Conservation (phyloP, 1,284 basidiomycete species). For the Hortiboletus rubellus region DNA sequence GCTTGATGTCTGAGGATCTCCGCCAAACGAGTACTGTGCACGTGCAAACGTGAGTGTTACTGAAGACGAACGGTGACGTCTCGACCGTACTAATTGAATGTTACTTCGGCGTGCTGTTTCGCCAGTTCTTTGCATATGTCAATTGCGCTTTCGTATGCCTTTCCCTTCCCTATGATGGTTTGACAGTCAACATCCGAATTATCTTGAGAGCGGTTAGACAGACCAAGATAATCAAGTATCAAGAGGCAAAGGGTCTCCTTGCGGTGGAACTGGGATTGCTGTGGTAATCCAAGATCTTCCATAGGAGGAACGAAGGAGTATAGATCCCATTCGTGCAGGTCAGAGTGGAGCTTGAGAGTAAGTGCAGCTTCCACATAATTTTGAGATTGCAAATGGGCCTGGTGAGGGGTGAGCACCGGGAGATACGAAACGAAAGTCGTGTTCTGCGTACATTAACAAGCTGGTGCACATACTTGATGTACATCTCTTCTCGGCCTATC, state of each 20-base stretch:
- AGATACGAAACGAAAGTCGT: background rate
- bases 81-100: constrained; percentile 83
- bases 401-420: constrained; percentile 13
- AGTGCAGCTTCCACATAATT: constrained; percentile 93
- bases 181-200: constrained; percentile 4
- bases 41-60: constrained; percentile 9
- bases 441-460: constrained; percentile 73
- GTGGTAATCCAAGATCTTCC: constrained; percentile 84
- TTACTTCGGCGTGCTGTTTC: constrained; percentile 80
- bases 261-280: constrained; percentile 91
- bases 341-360: constrained; percentile 90
- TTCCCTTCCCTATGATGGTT: constrained; percentile 72
- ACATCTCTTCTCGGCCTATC: constrained; percentile 86
- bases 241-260: constrained; percentile 89
- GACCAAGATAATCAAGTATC: constrained; percentile 86
- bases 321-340: constrained; percentile 88
- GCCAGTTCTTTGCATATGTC: constrained; percentile 91
- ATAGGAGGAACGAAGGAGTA: constrained; percentile 80
- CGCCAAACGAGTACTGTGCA: constrained; percentile 66
- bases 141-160: constrained; percentile 94
- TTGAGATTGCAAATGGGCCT: constrained; percentile 85
- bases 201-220: constrained; percentile 23
- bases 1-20: constrained; percentile 88
- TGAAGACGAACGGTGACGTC: constrained; percentile 5
- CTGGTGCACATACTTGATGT: constrained; percentile 94